Base-by-base conservation (phyloP, 495 filamentous ascomycete genomes). In the Letharia lupina region DNA sequence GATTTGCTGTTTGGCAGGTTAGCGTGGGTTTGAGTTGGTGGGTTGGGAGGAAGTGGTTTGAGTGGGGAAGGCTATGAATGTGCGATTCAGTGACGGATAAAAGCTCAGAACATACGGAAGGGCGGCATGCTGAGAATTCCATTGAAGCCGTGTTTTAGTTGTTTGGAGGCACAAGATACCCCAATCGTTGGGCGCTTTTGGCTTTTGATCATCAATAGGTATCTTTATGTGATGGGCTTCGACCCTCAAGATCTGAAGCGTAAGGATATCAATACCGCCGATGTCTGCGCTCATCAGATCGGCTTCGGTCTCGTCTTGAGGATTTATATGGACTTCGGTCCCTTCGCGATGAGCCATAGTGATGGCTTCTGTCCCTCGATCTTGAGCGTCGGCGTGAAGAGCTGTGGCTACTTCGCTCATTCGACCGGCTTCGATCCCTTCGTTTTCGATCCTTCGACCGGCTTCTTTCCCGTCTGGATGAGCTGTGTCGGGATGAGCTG, bases 1-100 rank as follows among this genome's bases (percentile, higher is more conserved):
- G 78, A 65, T 75, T 76, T 1, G 74, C 74, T 11, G 72, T 82
- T 39, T 81, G 81, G 78, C 75, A 81, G 10, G 67, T 79, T 45
- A 65, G 78, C 23, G 77, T 78, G 0, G 74, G 76, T 12, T 71
- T 75, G 6, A 79, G 77, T 1, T 80, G 80, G 69, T 77, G 73
- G 54, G 74, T 79, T 63, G 81, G 81, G 8, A 76, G 72, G 61
- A 79, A 68, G 39, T 78, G 75, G 56, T 83, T 78, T 68, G 75
- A 74, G 1, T 82, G 81, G 81, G 79, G 80, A 39, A 76, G 68
- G 44, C 60, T 80, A 44, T 81, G 68, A 74, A 45, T 31, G 11
- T n/a, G 61, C 11, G 9, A 3, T 16, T 8, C 20, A 3, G 7
- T 8, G 61, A 50, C 23, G 18, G 45, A 15, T n/a, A 11, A 50